A percentile compares a stretch with the other conserved stretches of the same genome.
Conservation (phyloP, 768 basidiomycete genomes). For the Xerocomellus amylosporus region DNA sequence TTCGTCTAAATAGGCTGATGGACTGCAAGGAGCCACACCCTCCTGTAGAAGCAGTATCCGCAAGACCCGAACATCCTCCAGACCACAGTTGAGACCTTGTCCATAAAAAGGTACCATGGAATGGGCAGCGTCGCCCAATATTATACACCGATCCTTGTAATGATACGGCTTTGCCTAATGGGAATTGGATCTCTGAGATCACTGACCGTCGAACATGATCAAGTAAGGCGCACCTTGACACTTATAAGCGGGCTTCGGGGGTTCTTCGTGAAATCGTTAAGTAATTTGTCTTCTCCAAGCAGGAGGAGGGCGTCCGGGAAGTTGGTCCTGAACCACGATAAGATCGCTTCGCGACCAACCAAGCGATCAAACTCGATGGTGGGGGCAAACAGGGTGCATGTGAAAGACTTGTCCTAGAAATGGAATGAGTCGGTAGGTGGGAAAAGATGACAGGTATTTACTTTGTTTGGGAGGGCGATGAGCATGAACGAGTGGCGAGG, state of each 20-base stretch:
- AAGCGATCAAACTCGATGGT: conserved; percentile 71
- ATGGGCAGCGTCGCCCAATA: conserved; percentile 94
- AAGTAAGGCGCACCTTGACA: conserved; percentile 69
- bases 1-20: conserved; percentile 29
- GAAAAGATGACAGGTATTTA: conserved; percentile 39
- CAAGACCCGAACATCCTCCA: conserved; percentile 94
- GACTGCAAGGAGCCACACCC: conserved; percentile 50
- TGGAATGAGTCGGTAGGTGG: conserved; percentile 22
- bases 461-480: conserved; percentile 96
- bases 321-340: conserved; percentile 75
- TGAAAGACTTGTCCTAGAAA: conserved; percentile 90
- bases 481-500: conserved; percentile 99
- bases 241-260: conserved; percentile 88
- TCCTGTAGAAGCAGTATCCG: conserved; percentile 70
- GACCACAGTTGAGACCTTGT: conserved; percentile 95
- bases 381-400: conserved; percentile 93
- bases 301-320: conserved; percentile 86
- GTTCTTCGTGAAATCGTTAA: conserved; percentile 78
- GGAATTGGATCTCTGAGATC: conserved; percentile 19
- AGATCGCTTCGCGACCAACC: conserved; percentile 50
- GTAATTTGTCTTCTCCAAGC: conserved; percentile 77
- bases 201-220: conserved; percentile 13
- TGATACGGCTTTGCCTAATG: conserved; percentile 81
- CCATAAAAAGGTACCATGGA: conserved; percentile 99
- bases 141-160: conserved; percentile 80